phyloP scores from a whole-genome alignment of 306 rosid species.

The Trifolium repens region DNA sequence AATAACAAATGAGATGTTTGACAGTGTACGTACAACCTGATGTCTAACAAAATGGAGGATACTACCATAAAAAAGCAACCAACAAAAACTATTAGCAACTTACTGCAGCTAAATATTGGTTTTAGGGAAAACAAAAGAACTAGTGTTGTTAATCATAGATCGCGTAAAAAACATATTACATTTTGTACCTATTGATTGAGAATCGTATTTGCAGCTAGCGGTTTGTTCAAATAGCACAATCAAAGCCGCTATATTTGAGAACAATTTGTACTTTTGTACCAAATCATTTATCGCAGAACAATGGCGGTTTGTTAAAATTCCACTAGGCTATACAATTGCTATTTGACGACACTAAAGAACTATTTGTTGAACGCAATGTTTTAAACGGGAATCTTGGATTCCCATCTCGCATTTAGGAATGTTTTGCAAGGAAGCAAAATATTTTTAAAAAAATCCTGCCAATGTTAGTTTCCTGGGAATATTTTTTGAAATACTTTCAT shows the following conservation, averaged over 20 bases:
- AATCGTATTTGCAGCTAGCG: neutral
- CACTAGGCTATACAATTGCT: neutral
- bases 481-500: neutral
- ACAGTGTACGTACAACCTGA: neutral
- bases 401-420: neutral
- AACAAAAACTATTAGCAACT: neutral
- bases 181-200: neutral
- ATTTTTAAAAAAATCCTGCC: neutral
- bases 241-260: neutral
- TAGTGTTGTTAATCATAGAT: neutral
- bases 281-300: neutral
- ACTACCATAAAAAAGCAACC: neutral
- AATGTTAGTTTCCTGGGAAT: neutral
- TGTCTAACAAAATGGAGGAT: constrained; percentile 3
- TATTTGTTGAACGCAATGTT: neutral
- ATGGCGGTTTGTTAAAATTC: neutral
- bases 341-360: neutral
- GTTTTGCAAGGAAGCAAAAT: neutral
- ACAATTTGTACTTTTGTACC: neutral
- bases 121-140: neutral
- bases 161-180: neutral
- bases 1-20: neutral
- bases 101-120: neutral
- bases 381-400: neutral
- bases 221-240: neutral